These are phyloP conservation scores for Allium fistulosum DNA, from an alignment of 106 monocot species.

Conservation along the genomic window DNA sequence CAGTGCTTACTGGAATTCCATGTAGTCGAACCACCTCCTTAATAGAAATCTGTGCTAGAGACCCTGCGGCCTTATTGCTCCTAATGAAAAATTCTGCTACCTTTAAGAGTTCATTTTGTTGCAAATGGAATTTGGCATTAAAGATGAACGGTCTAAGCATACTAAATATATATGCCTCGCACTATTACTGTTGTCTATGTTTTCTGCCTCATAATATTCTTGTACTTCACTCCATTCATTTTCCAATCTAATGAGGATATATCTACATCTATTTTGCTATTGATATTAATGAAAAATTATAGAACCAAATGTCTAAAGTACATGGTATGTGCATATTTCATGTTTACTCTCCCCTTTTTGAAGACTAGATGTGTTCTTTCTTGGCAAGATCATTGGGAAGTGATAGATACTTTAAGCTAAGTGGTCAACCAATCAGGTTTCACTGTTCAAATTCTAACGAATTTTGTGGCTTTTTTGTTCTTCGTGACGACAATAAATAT, in stretches of 20 bases:
- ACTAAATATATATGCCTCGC: constrained; percentile 15
- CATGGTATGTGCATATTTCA: too few relatives aligned
- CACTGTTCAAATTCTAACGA: constrained; percentile 63
- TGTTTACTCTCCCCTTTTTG: too few relatives aligned
- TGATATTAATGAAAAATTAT: too few relatives aligned
- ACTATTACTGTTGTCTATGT: constrained; percentile 58
- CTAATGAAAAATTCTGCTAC: too few relatives aligned
- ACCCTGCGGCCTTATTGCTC: too few relatives aligned
- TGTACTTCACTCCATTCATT: constrained; percentile 4
- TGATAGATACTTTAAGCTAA: constrained; percentile 52
- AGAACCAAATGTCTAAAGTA: too few relatives aligned
- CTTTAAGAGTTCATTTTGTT: constrained; percentile 32
- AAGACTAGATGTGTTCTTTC: constrained; percentile 78
- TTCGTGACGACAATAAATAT: constrained; percentile 70
- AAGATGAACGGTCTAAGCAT: constrained; percentile 20
- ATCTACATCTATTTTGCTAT: too few relatives aligned
- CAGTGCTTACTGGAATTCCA: too few relatives aligned
- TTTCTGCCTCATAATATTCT: constrained; percentile 64
- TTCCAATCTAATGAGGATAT: too few relatives aligned
- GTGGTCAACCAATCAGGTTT: too few relatives aligned
- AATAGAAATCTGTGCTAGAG: too few relatives aligned
- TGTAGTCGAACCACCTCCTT: too few relatives aligned
- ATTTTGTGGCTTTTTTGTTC: constrained; percentile 68
- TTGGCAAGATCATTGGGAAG: constrained; percentile 63
- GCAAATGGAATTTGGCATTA: constrained; percentile 37